phyloP scores from a whole-genome alignment of 75 land plant species.

The Larix kaempferi region DNA sequence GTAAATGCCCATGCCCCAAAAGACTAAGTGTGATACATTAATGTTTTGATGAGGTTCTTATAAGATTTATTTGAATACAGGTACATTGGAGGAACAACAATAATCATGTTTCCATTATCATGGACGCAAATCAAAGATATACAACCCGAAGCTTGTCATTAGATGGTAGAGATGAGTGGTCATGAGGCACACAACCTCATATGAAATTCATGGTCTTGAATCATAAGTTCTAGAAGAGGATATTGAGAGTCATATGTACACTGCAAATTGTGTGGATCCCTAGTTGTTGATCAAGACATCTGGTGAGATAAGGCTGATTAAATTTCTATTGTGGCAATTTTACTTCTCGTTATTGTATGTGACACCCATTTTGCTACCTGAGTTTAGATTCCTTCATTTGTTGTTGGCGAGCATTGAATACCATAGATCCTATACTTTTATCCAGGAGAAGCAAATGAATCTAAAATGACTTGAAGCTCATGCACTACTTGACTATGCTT shows the following conservation, averaged over 20 bases:
- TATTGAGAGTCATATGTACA: conserved; percentile 24
- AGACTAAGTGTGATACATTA: too few species aligned
- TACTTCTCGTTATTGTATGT: conserved; percentile 20
- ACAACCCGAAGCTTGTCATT: neutral
- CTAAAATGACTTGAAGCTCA: too few species aligned
- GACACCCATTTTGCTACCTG: conserved; percentile 34
- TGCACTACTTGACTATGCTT: too few species aligned
- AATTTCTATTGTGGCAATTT: conserved; percentile 45
- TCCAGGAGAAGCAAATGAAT: too few species aligned
- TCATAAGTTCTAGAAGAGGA: conserved; percentile 12
- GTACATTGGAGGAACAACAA: too few species aligned
- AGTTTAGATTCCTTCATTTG: too few species aligned
- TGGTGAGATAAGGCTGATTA: conserved; percentile 49
- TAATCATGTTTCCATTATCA: conserved; percentile 40
- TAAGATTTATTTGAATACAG: too few species aligned
- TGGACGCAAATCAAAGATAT: conserved; percentile 43
- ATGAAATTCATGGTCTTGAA: too few species aligned
- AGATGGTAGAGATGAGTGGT: conserved; percentile 13
- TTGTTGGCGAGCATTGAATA: too few species aligned
- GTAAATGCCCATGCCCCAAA: neutral
- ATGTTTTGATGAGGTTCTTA: too few species aligned
- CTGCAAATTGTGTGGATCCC: conserved; percentile 25
- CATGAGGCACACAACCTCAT: conserved; percentile 15
- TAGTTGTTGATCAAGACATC: conserved; percentile 43
- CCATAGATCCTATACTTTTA: too few species aligned